Evolutionary conservation across 257 asterid genomes (phyloP), one percentile per base, ranked within the genome.

Genomic region (Gardenia jasminoides): DNA sequence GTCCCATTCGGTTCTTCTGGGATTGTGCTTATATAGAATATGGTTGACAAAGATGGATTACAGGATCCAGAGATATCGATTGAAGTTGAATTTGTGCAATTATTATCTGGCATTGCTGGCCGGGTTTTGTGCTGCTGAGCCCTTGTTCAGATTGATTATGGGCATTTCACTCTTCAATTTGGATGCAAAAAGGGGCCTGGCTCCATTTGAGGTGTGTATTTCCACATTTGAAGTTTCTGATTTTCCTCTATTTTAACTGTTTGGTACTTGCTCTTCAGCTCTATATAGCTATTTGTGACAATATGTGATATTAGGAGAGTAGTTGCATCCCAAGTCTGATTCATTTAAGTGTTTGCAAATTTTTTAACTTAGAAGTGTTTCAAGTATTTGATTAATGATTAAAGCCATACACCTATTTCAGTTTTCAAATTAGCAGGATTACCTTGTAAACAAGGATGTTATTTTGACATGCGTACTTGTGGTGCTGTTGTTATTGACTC

Each of bases 191-290:
- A 70, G 59, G n/a, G 86, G 80, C 50, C 88, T 94, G 76, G 94
- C 93, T 81, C 97, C 97, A 26, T 94, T 83, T 70, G 97, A 94
- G 97, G 98, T 80, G 72, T 47, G 62, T 48, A 26, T 74, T 52
- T 68, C 39, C 50, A 31, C 68, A 64, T 67, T 19, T 43, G 1
- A 15, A 75, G 62, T 58, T 30, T 79, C 70, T 79, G 19, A 16
- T 79, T 10, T 43, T 0, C 52, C 52, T 56, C 52, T 31, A 1
- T 44, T 73, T 73, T 30, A 73, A 73, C 26, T 8, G 8, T 19
- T 16, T 73, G 4, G 39, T 11, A 46, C 28, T 47, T 48, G 7
- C 17, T 12, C 56, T 26, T 26, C 76, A 6, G 62, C 15, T 30
- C 24, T 66, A 22, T 54, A 5, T 15, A 9, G 24, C 20, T 33